Percentiles rank a stretch among this genome's conserved stretches.
phyloP scores from a whole-genome alignment of 305 asterid species.

The Plantago rigida region DNA sequence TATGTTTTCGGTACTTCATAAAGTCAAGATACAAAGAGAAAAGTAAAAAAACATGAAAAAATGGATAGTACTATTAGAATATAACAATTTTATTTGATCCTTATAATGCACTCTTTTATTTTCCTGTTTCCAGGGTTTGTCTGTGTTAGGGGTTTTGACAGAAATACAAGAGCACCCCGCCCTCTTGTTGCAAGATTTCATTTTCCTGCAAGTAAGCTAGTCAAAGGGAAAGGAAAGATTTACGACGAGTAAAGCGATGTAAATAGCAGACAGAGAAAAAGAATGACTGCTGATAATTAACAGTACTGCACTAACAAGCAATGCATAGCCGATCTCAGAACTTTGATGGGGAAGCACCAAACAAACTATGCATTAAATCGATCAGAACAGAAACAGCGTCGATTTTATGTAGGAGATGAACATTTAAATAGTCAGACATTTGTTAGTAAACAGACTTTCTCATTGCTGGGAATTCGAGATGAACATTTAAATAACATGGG shows the following conservation, averaged over 20 bases:
- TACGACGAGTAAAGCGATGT: slow-evolving; percentile 32
- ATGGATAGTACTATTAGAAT: not conserved
- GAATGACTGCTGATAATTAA: too few relatives aligned
- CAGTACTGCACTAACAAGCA: too few relatives aligned
- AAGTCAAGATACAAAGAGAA: not conserved
- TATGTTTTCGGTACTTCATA: not conserved
- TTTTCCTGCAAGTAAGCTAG: slow-evolving; percentile 73
- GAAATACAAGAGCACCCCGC: slow-evolving; percentile 64
- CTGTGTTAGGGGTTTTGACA: slow-evolving; percentile 88
- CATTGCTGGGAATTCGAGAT: too few relatives aligned
- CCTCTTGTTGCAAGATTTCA: slow-evolving; percentile 81
- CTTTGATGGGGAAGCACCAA: too few relatives aligned
- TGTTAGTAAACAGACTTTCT: too few relatives aligned
- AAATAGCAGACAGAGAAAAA: not conserved
- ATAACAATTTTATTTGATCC: slow-evolving; percentile 19
- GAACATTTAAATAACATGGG: too few relatives aligned
- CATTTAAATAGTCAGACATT: too few relatives aligned
- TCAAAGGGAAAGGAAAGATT: slow-evolving; percentile 46
- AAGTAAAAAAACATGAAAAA: not conserved
- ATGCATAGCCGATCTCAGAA: too few relatives aligned
- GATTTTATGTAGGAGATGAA: too few relatives aligned
- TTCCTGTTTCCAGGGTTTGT: slow-evolving; percentile 59
- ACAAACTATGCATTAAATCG: too few relatives aligned
- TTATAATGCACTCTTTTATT: slow-evolving; percentile 28
- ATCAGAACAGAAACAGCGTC: too few relatives aligned